Base-by-base conservation (phyloP, 495 filamentous ascomycete genomes). In the Elaphomyces granulatus region DNA sequence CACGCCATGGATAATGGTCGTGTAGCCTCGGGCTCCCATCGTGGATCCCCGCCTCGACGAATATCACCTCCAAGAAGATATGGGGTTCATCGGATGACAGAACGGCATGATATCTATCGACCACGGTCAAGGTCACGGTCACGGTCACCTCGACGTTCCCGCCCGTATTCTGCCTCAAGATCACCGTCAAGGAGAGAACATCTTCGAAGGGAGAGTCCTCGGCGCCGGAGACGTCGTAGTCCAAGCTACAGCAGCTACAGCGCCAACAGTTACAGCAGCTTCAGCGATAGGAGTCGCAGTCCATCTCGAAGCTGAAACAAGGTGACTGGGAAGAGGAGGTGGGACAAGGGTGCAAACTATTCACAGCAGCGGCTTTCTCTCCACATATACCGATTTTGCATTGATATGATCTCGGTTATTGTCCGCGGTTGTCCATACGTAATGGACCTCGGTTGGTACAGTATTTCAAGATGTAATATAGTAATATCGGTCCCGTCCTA, bases 231-330 rank as follows among this genome's bases (percentile, higher is more conserved):
- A 30, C 68, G 69, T 17, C 59, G 69, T 40, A 72, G 68, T 48
- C 67, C 69, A 15, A 73, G 69, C 42, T 73, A 73, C 51, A 66
- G 63, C 38, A 71, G 65, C 49, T 71, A 69, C 47, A 64, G 59
- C 42, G 46, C 43, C 8, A 54, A 49, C 23, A 28, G 23, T 32
- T 61, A 60, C 49, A 67, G 64, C 41, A 68, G 64, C 45, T 60
- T 50, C 23, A 66, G 59, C 48, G 58, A 55, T 37, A 45, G 64
- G 18, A 70, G 66, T 44, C 56, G 62, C 26, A 72, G 66, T 42
- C 51, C 51, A 31, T 62, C 56, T 34, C 41, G 53, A 26, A 41
- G 40, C 32, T 48, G 57, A 44, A 61, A 44, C 42, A 62, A 59
- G 38, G 55, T n/a, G n/a, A n/a, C n/a, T n/a, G n/a, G n/a, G n/a